Base-by-base conservation (phyloP, 768 basidiomycete genomes). In the Kondoa subrosea region DNA sequence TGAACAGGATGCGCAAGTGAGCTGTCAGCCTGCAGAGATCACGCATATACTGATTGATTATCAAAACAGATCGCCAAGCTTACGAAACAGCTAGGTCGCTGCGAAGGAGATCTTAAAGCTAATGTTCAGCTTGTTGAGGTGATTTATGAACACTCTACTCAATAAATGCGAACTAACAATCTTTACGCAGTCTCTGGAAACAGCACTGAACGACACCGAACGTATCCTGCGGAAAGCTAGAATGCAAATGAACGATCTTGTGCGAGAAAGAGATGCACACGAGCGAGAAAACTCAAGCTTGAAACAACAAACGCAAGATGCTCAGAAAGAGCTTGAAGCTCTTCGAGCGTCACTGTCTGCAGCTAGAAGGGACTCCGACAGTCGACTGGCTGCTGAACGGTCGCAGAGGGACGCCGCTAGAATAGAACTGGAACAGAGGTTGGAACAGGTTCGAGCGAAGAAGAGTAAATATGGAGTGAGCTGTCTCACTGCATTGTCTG, bases 151-250 rank as follows among this genome's bases (percentile, higher is more conserved):
- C n/a, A n/a, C n/a, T n/a, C n/a, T n/a, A n/a, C n/a, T n/a, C n/a
- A n/a, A n/a, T n/a, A n/a, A n/a, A n/a, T n/a, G n/a, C n/a, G n/a
- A n/a, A n/a, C n/a, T n/a, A n/a, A n/a, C n/a, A n/a, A n/a, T n/a
- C n/a, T n/a, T n/a, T n/a, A n/a, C n/a, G n/a, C 82, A 79, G 70
- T 88, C 86, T 12, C 81, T 93, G 29, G 89, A 93, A 78, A 83
- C 85, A 57, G 89, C 88, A 3, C 81, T 93, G 16, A 87, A 87
- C 63, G 91, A 93, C 73, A 88, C 89, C 26, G 91, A 93, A 79
- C 89, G 93, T 77, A 91, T 91, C 74, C 88, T 93, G 66, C 88
- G 91, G 69, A 93, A 93, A 78, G 87, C 90, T 3, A 88, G 91
- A 40, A 86, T 90, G 85, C 91, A 92, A 76, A 88, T 89, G 25